Base-by-base conservation (phyloP, 371 early-diverging fungal species). In the Mortierella sp. region DNA sequence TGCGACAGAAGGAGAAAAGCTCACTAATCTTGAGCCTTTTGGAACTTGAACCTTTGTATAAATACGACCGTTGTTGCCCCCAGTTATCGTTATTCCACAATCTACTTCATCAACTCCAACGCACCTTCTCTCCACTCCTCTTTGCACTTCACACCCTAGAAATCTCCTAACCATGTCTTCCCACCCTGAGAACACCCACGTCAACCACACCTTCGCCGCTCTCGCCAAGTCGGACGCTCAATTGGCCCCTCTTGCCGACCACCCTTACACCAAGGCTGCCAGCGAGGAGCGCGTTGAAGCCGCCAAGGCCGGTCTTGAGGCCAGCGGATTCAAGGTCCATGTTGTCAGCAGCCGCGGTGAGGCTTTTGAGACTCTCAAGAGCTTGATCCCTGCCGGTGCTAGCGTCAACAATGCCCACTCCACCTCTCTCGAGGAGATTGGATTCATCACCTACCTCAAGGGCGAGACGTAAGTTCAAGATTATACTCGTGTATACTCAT, bases 381-480 rank as follows among this genome's bases (percentile, higher is more conserved):
- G 24, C 16, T 37, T 78, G 64, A 83, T 86, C 64, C 86, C 86
- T 8, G 68, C 65, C 9, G 85, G 85, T 12, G 69, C 68, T 51
- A 69, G 72, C 10, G 83, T 85, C 37, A 77, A 72, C 70, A 85
- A 85, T 28, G 80, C 72, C 22, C 84, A 85, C 70, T 85, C 86
- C 2, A 85, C 86, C 26, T 68, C 86, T 3, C 73, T 85, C 66
- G 85, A 84, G 70, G 85, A 85, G 69, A 78, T 85, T 26, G 85
- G 85, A 16, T 85, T 85, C 68, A 76, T 85, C 57, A 83, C 83
- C 45, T 83, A 85, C 62, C 76, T 85, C 64, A 85, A 85, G 66
- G 76, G 71, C 18, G 71, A 80, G 55, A 80, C 71, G 61, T 70
- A 78, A 64, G 74, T 63, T 40, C 51, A 58, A 14, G 4, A 3